These are phyloP conservation scores for Cryptosporidium viatorum DNA, from an alignment of 169 alveolate species.

Conservation along the genomic window DNA sequence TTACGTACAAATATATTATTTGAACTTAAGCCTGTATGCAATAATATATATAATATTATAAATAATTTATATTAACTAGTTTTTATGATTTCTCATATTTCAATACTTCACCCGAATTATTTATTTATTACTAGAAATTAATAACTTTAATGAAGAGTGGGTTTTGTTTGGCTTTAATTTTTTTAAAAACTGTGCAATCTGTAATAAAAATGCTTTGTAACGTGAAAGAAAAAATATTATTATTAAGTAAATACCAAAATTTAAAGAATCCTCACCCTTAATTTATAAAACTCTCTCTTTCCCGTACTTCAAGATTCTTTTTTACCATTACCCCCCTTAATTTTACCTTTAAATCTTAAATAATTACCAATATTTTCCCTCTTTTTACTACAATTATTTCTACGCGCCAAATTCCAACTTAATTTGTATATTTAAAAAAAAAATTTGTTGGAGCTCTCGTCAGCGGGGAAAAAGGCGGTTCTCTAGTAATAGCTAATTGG, in stretches of 20 bases:
- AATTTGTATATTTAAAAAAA: too few species aligned
- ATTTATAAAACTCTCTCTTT: not conserved
- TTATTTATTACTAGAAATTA: not conserved
- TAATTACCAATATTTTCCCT: not conserved
- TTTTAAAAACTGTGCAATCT: not conserved
- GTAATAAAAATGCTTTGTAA: too few species aligned
- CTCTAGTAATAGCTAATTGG: slow-evolving; percentile 13
- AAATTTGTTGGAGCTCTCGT: not conserved
- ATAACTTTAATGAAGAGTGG: not conserved
- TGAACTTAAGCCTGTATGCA: too few species aligned
- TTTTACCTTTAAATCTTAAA: not conserved
- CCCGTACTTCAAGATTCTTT: too few species aligned
- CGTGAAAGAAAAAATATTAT: not conserved
- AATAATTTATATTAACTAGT: not conserved
- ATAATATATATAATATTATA: too few species aligned
- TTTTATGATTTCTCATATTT: not conserved
- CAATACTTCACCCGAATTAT: not conserved
- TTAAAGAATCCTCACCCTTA: not conserved
- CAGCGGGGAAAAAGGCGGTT: slow-evolving; percentile 32
- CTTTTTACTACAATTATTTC: too few species aligned
- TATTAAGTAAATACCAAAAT: not conserved
- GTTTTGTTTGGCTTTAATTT: too few species aligned
- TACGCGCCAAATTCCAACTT: not conserved
- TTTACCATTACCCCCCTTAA: not conserved
- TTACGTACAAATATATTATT: not conserved